Percentiles rank a stretch among this genome's conserved stretches.
phyloP scores from a whole-genome alignment of 805 yeast species.

The Zygoascus ofunaensis region DNA sequence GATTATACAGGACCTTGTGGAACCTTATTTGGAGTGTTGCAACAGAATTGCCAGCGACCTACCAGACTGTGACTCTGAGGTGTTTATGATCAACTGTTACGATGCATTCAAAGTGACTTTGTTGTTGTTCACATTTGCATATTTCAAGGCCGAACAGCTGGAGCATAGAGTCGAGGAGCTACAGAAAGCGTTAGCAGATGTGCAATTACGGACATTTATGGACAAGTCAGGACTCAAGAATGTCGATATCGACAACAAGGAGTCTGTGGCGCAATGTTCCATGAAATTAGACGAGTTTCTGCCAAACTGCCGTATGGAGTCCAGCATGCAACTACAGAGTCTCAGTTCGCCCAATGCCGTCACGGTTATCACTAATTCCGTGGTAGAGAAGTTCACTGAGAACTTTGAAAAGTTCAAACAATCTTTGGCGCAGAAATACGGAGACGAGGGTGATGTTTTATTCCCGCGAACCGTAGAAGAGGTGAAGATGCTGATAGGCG shows the following conservation, averaged over 20 bases:
- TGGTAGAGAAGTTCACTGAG: constrained; percentile 26
- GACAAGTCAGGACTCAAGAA: constrained; percentile 17
- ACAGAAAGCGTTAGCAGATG: constrained; percentile 20
- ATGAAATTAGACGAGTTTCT: constrained; percentile 27
- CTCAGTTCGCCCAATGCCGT: constrained; percentile 30
- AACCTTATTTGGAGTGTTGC: constrained; percentile 26
- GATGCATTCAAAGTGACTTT: constrained; percentile 27
- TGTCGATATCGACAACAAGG: constrained; percentile 2
- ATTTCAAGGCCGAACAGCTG: constrained; percentile 24
- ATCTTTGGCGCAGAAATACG: constrained; percentile 20
- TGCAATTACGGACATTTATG: constrained; percentile 19
- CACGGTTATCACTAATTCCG: constrained; percentile 22
- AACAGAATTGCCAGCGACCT: constrained; percentile 20
- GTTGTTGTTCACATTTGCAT: constrained; percentile 24
- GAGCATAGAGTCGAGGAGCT: constrained; percentile 22
- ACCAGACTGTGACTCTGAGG: constrained; percentile 25
- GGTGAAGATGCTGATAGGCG: constrained; percentile 22
- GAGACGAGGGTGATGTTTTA: constrained; percentile 13
- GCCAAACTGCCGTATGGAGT: constrained; percentile 27
- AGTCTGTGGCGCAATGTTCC: constrained; percentile 15
- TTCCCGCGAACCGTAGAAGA: constrained; percentile 25
- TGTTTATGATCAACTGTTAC: constrained; percentile 29
- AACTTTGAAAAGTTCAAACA: constrained; percentile 25
- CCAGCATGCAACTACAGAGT: constrained; percentile 21
- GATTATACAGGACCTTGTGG: constrained; percentile 26